phyloP scores from a whole-genome alignment of 768 basidiomycete genomes.

The Collybia sp. region DNA sequence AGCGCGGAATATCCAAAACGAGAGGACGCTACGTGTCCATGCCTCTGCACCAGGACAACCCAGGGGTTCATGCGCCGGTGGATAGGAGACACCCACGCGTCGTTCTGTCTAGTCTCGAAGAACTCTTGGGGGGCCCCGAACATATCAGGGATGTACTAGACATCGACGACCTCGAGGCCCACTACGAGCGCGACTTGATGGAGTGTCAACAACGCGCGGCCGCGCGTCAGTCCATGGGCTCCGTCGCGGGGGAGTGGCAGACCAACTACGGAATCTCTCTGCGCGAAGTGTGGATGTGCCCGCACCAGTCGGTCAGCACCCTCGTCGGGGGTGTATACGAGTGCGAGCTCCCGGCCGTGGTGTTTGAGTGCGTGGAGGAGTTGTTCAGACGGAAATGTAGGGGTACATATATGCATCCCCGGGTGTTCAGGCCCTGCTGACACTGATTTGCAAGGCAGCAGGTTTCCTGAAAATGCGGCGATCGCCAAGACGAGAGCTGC shows the following conservation, averaged over 20 bases:
- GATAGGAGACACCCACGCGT: no score
- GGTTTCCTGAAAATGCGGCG: neutral
- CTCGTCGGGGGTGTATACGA: constrained; percentile 16
- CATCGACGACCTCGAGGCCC: no score
- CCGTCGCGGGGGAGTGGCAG: constrained; percentile 1
- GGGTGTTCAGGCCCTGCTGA: neutral
- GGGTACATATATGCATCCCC: neutral
- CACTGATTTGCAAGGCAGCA: neutral
- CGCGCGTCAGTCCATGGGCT: no score
- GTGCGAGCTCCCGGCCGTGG: constrained; percentile 33
- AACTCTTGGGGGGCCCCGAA: no score
- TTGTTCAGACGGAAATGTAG: constrained; percentile 9
- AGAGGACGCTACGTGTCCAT: no score
- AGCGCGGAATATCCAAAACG: no score
- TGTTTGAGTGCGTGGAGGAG: constrained; percentile 36
- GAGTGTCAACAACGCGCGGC: no score
- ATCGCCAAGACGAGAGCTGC: neutral
- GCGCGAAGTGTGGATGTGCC: constrained; percentile 27
- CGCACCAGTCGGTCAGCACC: constrained; percentile 15
- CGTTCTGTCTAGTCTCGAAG: no score
- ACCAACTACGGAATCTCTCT: constrained; percentile 32
- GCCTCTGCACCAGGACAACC: no score
- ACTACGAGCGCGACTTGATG: no score
- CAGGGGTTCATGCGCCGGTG: no score
- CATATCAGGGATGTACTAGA: no score